phyloP scores from a whole-genome alignment of 352 stramenopile species.

The Phytophthora nicotianae region DNA sequence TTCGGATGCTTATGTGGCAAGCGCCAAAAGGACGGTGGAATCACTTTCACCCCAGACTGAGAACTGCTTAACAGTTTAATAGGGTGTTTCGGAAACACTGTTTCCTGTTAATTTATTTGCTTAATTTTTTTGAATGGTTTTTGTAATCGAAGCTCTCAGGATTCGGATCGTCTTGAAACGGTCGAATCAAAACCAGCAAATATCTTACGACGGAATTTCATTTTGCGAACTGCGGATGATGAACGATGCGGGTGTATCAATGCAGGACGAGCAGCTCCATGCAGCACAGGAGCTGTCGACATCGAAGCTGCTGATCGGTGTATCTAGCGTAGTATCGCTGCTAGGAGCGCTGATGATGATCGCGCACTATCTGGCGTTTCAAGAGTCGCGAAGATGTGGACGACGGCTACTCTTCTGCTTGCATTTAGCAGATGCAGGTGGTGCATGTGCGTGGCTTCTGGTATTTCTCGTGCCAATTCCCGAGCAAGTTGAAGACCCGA shows the following conservation, averaged over 20 bases:
- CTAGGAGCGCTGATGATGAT: slow-evolving; percentile 54
- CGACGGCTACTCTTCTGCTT: slow-evolving; percentile 69
- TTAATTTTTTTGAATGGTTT: not conserved
- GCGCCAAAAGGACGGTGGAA: slow-evolving; percentile 75
- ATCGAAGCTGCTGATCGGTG: slow-evolving; percentile 46
- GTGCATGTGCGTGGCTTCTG: slow-evolving; percentile 60
- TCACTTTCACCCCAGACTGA: slow-evolving; percentile 78
- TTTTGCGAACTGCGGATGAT: slow-evolving; percentile 9
- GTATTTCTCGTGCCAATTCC: slow-evolving; percentile 41
- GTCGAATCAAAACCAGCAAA: not conserved
- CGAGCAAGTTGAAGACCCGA: slow-evolving; percentile 3
- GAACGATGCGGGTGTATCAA: slow-evolving; percentile 9
- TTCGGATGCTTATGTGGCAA: slow-evolving; percentile 83
- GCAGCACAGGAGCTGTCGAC: slow-evolving; percentile 38
- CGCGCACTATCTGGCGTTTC: slow-evolving; percentile 58
- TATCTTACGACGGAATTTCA: not conserved
- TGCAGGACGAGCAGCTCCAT: slow-evolving; percentile 17
- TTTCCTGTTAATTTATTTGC: not conserved
- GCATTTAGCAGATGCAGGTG: slow-evolving; percentile 56
- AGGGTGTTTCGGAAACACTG: no score
- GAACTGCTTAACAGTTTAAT: not conserved
- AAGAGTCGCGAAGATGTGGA: slow-evolving; percentile 70
- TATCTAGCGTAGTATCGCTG: slow-evolving; percentile 53
- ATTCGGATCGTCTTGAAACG: not conserved
- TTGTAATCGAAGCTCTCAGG: not conserved